A percentile compares a stretch with the other conserved stretches of the same genome.
phyloP scores from a whole-genome alignment of 1,284 basidiomycete species.

The Volvariella surrecta region DNA sequence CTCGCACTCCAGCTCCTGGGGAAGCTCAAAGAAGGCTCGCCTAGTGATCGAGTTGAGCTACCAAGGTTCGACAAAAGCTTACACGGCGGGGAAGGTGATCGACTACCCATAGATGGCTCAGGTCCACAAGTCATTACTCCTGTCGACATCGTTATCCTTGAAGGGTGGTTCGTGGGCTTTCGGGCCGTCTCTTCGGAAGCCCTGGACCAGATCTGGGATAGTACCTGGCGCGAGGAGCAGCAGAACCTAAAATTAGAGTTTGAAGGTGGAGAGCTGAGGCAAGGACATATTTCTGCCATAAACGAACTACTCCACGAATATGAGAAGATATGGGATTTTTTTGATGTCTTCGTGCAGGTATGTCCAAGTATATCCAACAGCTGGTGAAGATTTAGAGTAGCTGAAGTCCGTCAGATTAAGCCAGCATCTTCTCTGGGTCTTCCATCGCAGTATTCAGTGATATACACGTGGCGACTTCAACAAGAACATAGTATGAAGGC shows the following conservation, averaged over 20 bases:
- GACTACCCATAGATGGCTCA: conserved; percentile 37
- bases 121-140: conserved; percentile 29
- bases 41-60: conserved; percentile 35
- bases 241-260: conserved; percentile 27
- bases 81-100: conserved; percentile 76
- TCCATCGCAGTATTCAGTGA: conserved; percentile 38
- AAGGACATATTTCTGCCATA: conserved; percentile 48
- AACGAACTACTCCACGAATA: conserved; percentile 57
- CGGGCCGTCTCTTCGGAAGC: conserved; percentile 42
- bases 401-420: conserved; percentile 33
- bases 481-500: conserved; percentile 87
- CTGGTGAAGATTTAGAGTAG: too few relatives aligned
- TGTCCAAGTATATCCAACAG: conserved; percentile 10
- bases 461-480: conserved; percentile 77
- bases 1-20: conserved; percentile 50
- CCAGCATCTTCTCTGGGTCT: conserved; percentile 26
- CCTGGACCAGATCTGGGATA: conserved; percentile 34
- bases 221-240: conserved; percentile 30
- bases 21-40: conserved; percentile 40
- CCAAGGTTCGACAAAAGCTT: conserved; percentile 88
- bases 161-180: conserved; percentile 81
- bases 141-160: conserved; percentile 82
- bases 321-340: conserved; percentile 53
- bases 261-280: conserved; percentile 26
- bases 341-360: conserved; percentile 69